Percentiles rank a stretch among this genome's conserved stretches.
phyloP scores from a whole-genome alignment of 169 alveolate species.

The Plasmodium knowlesi region DNA sequence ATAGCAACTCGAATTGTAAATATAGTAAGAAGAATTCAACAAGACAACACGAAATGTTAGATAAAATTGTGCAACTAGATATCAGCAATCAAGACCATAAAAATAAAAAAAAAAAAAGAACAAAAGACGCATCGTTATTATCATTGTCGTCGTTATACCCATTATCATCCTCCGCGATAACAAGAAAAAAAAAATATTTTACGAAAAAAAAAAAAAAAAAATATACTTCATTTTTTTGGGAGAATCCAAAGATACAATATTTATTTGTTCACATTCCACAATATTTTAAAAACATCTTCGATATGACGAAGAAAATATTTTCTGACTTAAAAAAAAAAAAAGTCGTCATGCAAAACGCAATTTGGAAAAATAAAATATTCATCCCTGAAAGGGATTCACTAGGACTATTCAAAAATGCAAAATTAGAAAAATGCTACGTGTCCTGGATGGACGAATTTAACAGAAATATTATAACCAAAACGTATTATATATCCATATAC shows the following conservation, averaged over 20 bases:
- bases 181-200: slow-evolving; percentile 13
- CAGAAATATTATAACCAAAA: slow-evolving; percentile 50
- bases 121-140: not conserved
- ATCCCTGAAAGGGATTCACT: slow-evolving; percentile 77
- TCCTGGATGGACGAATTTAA: slow-evolving; percentile 82
- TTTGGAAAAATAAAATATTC: slow-evolving; percentile 76
- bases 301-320: slow-evolving; percentile 46
- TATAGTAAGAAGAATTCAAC: not conserved
- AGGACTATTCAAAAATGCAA: slow-evolving; percentile 77
- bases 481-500: slow-evolving; percentile 27
- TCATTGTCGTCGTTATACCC: not conserved
- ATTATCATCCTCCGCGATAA: not conserved
- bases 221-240: slow-evolving; percentile 22
- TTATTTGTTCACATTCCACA: slow-evolving; percentile 41
- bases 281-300: slow-evolving; percentile 11
- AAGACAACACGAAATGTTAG: slow-evolving; percentile 47
- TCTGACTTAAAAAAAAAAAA: slow-evolving; percentile 75
- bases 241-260: slow-evolving; percentile 27
- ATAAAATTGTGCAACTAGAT: slow-evolving; percentile 57
- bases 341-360: slow-evolving; percentile 78
- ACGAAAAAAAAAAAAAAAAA: slow-evolving; percentile 20
- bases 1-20: not conserved
- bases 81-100: slow-evolving; percentile 29
- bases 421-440: slow-evolving; percentile 78
- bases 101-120: slow-evolving; percentile 26